Conservation (phyloP, 805 yeast genomes). For the Cyberlindnera veronae region DNA sequence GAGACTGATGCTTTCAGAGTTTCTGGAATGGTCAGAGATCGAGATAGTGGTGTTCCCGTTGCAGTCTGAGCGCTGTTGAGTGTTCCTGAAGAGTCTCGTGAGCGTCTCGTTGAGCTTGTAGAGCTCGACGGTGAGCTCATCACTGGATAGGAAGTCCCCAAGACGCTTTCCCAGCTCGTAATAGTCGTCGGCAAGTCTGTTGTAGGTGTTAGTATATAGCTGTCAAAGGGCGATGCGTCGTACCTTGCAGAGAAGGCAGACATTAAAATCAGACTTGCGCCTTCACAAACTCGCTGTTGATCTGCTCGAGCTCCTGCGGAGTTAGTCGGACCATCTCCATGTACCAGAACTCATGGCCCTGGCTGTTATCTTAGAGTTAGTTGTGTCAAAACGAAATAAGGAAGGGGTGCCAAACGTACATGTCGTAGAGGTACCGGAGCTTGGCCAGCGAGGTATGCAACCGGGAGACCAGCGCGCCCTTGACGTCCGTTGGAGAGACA, state of each 20-base stretch:
- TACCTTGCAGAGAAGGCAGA: neutral
- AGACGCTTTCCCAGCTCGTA: conserved; percentile 15
- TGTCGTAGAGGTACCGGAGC: conserved; percentile 15
- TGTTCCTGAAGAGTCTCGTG: conserved; percentile 20
- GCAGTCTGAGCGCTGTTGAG: conserved; percentile 3
- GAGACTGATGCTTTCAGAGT: conserved; percentile 2
- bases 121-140: conserved; percentile 18
- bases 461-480: neutral
- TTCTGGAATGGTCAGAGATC: neutral
- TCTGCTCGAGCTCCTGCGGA: conserved; percentile 22
- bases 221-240: neutral
- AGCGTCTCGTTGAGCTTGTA: conserved; percentile 28
- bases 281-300: conserved; percentile 22
- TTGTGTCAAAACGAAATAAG: neutral
- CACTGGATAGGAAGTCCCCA: conserved; percentile 8
- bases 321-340: conserved; percentile 17
- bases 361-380: conserved; percentile 12
- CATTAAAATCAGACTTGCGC: conserved; percentile 8
- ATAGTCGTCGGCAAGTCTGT: conserved; percentile 13
- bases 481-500: too few relatives aligned
- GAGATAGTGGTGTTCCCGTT: too few relatives aligned
- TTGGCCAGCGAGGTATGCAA: conserved; percentile 7
- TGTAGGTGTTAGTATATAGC: neutral
- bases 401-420: conserved; percentile 7
- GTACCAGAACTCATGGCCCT: conserved; percentile 23